Conservation (phyloP, 768 basidiomycete species). For the Leccinellum luteum region DNA sequence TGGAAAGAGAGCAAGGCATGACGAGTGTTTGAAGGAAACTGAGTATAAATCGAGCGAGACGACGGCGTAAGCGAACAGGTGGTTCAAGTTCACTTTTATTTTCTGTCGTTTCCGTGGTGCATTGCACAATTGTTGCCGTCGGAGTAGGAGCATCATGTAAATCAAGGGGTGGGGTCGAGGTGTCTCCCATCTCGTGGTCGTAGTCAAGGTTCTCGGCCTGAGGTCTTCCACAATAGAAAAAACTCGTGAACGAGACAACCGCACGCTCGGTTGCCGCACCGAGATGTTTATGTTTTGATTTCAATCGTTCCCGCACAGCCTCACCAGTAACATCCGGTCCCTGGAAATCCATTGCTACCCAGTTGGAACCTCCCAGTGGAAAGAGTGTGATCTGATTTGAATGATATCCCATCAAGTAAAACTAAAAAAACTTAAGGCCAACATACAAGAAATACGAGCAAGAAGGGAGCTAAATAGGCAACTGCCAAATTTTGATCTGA, state of each 20-base stretch:
- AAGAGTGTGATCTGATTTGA: slow-evolving; percentile 56
- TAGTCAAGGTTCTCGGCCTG: background rate
- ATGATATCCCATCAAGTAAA: background rate
- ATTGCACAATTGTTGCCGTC: slow-evolving; percentile 5
- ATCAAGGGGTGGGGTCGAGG: background rate
- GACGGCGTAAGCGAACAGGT: background rate
- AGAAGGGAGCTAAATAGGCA: slow-evolving; percentile 62
- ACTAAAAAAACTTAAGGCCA: background rate
- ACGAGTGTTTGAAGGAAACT: slow-evolving; percentile 38
- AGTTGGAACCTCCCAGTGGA: slow-evolving; percentile 54
- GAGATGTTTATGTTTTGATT: slow-evolving; percentile 32
- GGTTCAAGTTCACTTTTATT: slow-evolving; percentile 7
- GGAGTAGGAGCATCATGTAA: slow-evolving; percentile 1
- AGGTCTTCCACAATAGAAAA: background rate
- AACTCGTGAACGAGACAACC: background rate
- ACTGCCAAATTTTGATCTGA: slow-evolving; percentile 60
- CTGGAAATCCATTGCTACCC: slow-evolving; percentile 59
- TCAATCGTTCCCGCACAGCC: slow-evolving; percentile 48
- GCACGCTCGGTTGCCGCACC: slow-evolving; percentile 11
- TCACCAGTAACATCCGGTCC: slow-evolving; percentile 62
- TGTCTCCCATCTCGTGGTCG: slow-evolving; percentile 11
- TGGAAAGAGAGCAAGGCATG: slow-evolving; percentile 50
- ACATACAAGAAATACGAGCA: slow-evolving; percentile 58
- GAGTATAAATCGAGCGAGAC: slow-evolving; percentile 4
- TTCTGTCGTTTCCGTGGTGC: background rate